Evolutionary conservation across 1,139 yeast genomes (phyloP).

Genomic region (Protomyces inouyei): DNA sequence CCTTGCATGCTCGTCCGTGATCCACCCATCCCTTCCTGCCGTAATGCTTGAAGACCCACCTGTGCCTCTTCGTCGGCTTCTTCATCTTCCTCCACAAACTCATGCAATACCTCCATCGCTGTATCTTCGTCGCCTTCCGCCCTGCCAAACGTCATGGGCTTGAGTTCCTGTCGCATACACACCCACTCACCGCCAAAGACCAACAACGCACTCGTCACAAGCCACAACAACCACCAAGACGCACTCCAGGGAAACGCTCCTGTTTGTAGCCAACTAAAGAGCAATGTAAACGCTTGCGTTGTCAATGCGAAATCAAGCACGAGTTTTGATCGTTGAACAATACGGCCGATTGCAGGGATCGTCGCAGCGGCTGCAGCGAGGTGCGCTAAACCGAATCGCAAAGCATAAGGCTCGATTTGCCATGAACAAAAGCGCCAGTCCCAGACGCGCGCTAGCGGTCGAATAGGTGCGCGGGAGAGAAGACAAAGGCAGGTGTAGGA

Average conservation of each 20-base stretch:
- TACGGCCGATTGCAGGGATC: conserved; percentile 8
- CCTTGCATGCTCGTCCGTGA: neutral
- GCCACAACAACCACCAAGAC: conserved; percentile 26
- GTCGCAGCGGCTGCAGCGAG: neutral
- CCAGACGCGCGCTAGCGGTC: conserved; percentile 18
- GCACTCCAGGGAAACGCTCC: conserved; percentile 7
- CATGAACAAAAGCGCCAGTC: conserved; percentile 26
- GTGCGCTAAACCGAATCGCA: conserved; percentile 5
- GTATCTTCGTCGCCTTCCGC: neutral
- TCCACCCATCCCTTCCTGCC: neutral
- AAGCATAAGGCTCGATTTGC: conserved; percentile 24
- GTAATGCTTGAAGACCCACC: neutral
- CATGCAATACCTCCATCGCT: neutral
- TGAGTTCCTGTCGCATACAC: conserved; percentile 26
- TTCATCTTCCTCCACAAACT: neutral
- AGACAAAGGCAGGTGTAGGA: neutral
- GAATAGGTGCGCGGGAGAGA: conserved; percentile 3
- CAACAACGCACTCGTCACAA: conserved; percentile 11
- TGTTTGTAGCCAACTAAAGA: conserved; percentile 24
- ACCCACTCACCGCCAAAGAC: conserved; percentile 28
- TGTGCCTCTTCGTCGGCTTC: neutral
- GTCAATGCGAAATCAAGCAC: conserved; percentile 28
- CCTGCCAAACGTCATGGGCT: conserved; percentile 22
- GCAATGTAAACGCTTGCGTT: conserved; percentile 11
- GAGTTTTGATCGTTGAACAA: conserved; percentile 24